A percentile compares a stretch with the other conserved stretches of the same genome.
Conservation (phyloP, 2,329 filamentous ascomycete genomes). For the Trichoderma koningii region DNA sequence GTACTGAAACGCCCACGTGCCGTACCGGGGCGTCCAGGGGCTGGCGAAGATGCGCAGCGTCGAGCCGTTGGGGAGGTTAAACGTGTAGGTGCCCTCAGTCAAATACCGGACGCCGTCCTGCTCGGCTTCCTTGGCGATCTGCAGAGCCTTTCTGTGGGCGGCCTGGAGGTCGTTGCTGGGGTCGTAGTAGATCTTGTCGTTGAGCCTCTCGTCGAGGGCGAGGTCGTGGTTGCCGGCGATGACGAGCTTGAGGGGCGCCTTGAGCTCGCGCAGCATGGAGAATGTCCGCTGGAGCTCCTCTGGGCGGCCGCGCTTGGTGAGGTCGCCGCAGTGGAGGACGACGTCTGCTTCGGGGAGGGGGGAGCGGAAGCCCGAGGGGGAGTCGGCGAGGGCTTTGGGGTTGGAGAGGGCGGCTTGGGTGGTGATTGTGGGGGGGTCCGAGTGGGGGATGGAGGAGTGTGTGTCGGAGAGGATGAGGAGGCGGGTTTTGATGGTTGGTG, state of each 20-base stretch:
- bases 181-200: slow-evolving; percentile 34
- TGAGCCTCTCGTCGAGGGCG: slow-evolving; percentile 36
- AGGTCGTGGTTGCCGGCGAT: slow-evolving; percentile 60
- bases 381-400: slow-evolving; percentile 19
- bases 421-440: slow-evolving; percentile 27
- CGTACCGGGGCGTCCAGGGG: slow-evolving; percentile 52
- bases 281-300: slow-evolving; percentile 47
- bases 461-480: slow-evolving; percentile 46
- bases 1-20: slow-evolving; percentile 56
- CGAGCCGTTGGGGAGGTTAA: slow-evolving; percentile 54
- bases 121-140: slow-evolving; percentile 44
- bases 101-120: slow-evolving; percentile 49
- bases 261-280: slow-evolving; percentile 44
- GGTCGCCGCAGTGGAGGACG: slow-evolving; percentile 55
- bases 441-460: slow-evolving; percentile 35
- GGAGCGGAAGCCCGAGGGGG: slow-evolving; percentile 37
- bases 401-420: slow-evolving; percentile 35
- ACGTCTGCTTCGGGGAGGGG: slow-evolving; percentile 48
- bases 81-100: slow-evolving; percentile 50
- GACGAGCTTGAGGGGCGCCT: slow-evolving; percentile 54
- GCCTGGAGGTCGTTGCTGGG: slow-evolving; percentile 7
- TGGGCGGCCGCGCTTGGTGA: slow-evolving; percentile 48
- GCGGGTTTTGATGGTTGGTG: slow-evolving; percentile 39
- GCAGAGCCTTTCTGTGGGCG: slow-evolving; percentile 40
- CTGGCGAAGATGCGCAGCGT: slow-evolving; percentile 54